phyloP scores from a whole-genome alignment of 495 filamentous ascomycete species.

The Wilcoxina mikolae region DNA sequence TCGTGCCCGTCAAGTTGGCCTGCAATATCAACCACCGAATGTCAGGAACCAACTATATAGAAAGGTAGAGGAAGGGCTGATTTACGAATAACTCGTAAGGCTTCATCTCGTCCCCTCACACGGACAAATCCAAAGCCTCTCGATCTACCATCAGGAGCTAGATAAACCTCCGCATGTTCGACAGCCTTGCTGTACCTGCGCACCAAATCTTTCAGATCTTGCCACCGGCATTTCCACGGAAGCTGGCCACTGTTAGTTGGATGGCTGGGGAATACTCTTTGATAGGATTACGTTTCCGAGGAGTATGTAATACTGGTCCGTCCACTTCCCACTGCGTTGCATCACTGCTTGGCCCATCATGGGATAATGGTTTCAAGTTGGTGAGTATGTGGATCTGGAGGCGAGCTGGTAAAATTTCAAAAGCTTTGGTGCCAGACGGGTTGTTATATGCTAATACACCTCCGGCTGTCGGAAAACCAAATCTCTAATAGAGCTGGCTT shows the following conservation, averaged over 20 bases:
- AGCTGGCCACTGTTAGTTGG: slow-evolving; percentile 4
- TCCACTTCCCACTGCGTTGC: not conserved
- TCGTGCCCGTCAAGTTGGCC: slow-evolving; percentile 10
- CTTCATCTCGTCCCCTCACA: slow-evolving; percentile 14
- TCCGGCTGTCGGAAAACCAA: no score
- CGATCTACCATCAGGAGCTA: slow-evolving; percentile 6
- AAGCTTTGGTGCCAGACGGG: no score
- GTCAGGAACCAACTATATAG: not conserved
- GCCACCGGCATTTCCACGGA: slow-evolving; percentile 17
- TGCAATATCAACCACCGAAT: not conserved
- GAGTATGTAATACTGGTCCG: not conserved
- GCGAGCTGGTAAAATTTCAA: no score
- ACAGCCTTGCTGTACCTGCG: slow-evolving; percentile 12
- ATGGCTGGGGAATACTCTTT: not conserved
- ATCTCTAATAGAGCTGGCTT: no score
- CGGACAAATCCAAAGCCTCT: slow-evolving; percentile 15
- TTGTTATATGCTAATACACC: no score
- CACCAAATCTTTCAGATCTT: slow-evolving; percentile 19
- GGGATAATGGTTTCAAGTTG: not conserved
- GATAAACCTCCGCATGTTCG: slow-evolving; percentile 13
- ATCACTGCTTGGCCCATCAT: not conserved
- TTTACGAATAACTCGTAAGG: slow-evolving; percentile 14
- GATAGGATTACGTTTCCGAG: not conserved
- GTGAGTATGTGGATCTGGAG: no score
- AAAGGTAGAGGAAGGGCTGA: not conserved